Evolutionary conservation across 2,329 filamentous ascomycete genomes (phyloP).

Genomic region (Neonectria coccinea): DNA sequence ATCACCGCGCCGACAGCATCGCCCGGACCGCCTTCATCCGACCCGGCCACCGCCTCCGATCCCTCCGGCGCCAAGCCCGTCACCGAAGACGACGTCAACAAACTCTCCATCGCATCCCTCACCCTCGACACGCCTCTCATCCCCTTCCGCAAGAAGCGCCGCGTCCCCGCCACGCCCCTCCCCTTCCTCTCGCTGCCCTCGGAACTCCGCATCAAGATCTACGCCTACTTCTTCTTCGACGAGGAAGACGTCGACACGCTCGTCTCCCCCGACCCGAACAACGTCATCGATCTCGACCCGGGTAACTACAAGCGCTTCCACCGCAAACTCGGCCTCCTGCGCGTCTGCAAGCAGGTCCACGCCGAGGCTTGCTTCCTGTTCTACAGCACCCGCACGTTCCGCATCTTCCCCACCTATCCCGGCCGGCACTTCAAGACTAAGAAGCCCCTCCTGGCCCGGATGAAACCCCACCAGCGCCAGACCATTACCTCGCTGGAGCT

Average conservation of each 20-base stretch:
- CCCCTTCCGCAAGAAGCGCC: constrained; percentile 49
- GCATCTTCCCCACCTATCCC: constrained; percentile 74
- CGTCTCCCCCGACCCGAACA: constrained; percentile 66
- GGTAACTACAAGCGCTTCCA: constrained; percentile 73
- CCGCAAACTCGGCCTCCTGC: constrained; percentile 69
- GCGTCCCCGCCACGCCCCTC: constrained; percentile 61
- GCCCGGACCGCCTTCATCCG: constrained; percentile 42
- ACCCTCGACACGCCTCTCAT: constrained; percentile 55
- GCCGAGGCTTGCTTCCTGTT: constrained; percentile 73
- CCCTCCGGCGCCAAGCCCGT: constrained; percentile 43
- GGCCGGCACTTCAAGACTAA: constrained; percentile 79
- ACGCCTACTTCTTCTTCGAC: constrained; percentile 70
- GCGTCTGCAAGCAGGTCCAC: constrained; percentile 71
- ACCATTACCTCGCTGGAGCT: constrained; percentile 75
- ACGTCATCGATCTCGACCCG: constrained; percentile 74
- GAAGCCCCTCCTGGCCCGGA: constrained; percentile 74
- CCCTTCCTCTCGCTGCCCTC: constrained; percentile 75
- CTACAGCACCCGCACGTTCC: constrained; percentile 72
- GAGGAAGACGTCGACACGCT: constrained; percentile 70
- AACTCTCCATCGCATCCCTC: constrained; percentile 57
- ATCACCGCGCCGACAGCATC: constrained; percentile 34
- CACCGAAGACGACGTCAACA: constrained; percentile 55
- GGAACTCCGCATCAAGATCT: constrained; percentile 77
- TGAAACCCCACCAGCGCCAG: constrained; percentile 70
- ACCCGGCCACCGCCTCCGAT: constrained; percentile 48